These are phyloP conservation scores for Ophiostoma populinum DNA, from an alignment of 2,329 filamentous ascomycete species.

Conservation along the genomic window DNA sequence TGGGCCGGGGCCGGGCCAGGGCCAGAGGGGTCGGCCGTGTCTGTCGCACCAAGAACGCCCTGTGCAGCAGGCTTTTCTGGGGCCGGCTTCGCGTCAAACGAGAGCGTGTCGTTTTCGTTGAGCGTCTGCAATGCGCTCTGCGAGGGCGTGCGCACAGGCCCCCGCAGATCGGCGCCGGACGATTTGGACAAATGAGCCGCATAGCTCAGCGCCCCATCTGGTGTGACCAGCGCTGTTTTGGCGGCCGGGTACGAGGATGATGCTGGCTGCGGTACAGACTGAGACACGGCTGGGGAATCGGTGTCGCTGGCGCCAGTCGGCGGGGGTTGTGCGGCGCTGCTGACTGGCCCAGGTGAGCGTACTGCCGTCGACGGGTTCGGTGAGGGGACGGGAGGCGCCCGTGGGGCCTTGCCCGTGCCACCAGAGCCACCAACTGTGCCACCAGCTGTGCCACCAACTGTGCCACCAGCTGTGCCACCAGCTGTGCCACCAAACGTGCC, in stretches of 20 bases:
- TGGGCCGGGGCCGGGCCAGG: constrained; percentile 11
- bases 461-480: background rate
- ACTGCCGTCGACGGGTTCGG: background rate
- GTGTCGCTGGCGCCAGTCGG: background rate
- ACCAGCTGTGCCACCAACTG: background rate
- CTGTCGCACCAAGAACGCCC: constrained; percentile 19
- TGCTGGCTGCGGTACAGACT: constrained; percentile 2
- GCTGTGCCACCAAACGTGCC: background rate
- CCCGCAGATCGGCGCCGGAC: constrained; percentile 1
- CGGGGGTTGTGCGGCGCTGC: background rate
- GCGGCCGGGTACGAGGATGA: constrained; percentile 1
- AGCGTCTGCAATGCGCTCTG: constrained; percentile 7
- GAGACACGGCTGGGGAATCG: constrained; percentile 3
- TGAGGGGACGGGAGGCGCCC: background rate
- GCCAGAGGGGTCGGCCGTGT: constrained; percentile 10
- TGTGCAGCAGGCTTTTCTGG: constrained; percentile 15
- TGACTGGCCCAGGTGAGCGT: background rate
- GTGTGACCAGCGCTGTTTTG: constrained; percentile 3
- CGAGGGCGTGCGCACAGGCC: constrained; percentile 1
- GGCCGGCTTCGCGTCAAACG: constrained; percentile 12
- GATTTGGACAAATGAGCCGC: constrained; percentile 1
- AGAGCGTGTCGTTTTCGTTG: constrained; percentile 10
- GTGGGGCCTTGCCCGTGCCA: background rate
- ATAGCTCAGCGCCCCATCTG: constrained; percentile 4
- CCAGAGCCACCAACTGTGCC: background rate